Base-by-base conservation (phyloP, 2,329 filamentous ascomycete species). In the Sarocladium oryzae region DNA sequence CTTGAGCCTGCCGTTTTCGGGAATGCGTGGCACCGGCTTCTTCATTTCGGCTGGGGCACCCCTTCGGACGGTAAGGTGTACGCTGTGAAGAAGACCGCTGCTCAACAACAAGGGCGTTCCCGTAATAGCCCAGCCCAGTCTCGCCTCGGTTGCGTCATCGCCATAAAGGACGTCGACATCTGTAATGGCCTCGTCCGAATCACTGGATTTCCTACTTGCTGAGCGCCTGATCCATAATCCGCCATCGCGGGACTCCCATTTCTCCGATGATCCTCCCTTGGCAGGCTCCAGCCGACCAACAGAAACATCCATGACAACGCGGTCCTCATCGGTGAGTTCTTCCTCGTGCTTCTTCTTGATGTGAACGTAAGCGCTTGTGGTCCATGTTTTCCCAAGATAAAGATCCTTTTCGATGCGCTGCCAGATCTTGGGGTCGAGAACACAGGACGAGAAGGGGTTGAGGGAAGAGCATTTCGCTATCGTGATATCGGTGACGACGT, bases 1-100 rank as follows among this genome's bases (percentile, higher is more conserved):
- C 74, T 97, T 97, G 74, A 97, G 97, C 60, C 86, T 89, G 26
- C 92, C 93, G 64, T 93, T 89, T 55, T 95, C 89, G 38, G 82
- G 80, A 56, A 99, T 89, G 53, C 88, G 82, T 10, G 86, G 88
- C 35, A 82, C 73, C 1, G 88, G 86, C 65, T 85, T 90, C 61
- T 83, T 78, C 32, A 77, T 67, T 57, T 84, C 80, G 20, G 74
- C 71, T 20, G 81, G 80, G 49, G 76, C 73, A 2, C 93, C 92
- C 59, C 88, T 81, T 49, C 89, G 82, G 48, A 96, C 76, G 23
- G 83, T 95, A 52, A 99, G 67, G 54, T 91, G 84, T 20, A 88
- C 82, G 56, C 86, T 83, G 21, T 84, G 82, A 9, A 79, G 71
- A 33, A 82, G 32, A 24, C 76, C 73, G 4, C 77, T 77, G 56